Base-by-base conservation (phyloP, 2,329 filamentous ascomycete species). In the Talaromyces pinophilus region DNA sequence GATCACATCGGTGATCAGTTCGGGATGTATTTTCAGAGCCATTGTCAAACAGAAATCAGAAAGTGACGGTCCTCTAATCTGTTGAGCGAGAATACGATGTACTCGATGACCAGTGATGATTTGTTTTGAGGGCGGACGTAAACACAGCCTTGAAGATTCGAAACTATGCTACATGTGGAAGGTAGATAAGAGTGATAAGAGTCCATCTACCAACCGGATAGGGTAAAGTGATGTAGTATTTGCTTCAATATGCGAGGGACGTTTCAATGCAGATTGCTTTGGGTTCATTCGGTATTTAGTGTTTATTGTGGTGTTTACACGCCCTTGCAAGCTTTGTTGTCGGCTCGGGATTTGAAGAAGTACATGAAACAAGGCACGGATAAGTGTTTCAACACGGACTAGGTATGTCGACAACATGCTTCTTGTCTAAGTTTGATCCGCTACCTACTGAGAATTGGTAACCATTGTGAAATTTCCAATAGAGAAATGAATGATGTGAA, bases 161-260 rank as follows among this genome's bases (percentile, higher is more conserved):
- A n/a, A 44, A 19, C 57, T 46, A 60, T 46, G 4, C 57, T 46
- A 17, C 11, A 44, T 60, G n/a, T 3, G 57, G 57, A 60, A 60
- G 57, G 57, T 60, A 33, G 22, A 60, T 46, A 28, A 46, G 15
- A 44, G 4, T 46, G 22, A 60, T 46, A n/a, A 46, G 40, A 44
- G 4, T 30, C 13, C 15, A 22, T 33, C 7, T 60, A 42, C 17
- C 10, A 44, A 30, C 57, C 57, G 15, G 3, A 44, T 60, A 8
- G 22, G 38, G 57, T 46, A 60, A 60, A 60, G 57, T 60, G 57
- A 60, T 17, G 57, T 60, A 17, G 57, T 19, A 60, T 44, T 57
- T 57, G 50, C 50, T 54, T 54, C 28, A n/a, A 10, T 52, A 30
- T 33, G 28, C 28, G 28, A 30, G 25, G 5, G n/a, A n/a, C 17